Evolutionary conservation across 1,139 yeast genomes (phyloP).

Genomic region (Hansenula sp.): DNA sequence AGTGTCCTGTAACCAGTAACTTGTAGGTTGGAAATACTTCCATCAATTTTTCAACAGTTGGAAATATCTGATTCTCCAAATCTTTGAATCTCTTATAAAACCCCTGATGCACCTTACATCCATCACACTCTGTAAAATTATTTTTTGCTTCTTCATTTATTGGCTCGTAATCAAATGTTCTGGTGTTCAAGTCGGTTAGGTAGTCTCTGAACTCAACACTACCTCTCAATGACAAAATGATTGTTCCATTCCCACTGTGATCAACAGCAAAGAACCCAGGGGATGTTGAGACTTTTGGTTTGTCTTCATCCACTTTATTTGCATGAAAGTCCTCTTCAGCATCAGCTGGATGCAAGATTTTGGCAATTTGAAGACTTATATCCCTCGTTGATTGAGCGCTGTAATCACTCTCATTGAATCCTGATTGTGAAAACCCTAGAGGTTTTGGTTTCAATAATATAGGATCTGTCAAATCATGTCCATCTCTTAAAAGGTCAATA

Average conservation of each 20-base stretch:
- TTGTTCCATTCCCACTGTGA: slow-evolving; percentile 27
- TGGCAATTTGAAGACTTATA: slow-evolving; percentile 13
- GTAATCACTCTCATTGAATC: slow-evolving; percentile 7
- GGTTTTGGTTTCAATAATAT: slow-evolving; percentile 13
- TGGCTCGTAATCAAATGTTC: slow-evolving; percentile 16
- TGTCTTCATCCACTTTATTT: neutral
- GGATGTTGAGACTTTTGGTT: slow-evolving; percentile 1
- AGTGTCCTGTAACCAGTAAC: slow-evolving; percentile 60
- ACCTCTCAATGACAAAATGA: slow-evolving; percentile 51
- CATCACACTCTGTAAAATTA: slow-evolving; percentile 29
- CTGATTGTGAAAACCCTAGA: slow-evolving; percentile 11
- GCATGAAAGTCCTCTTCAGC: neutral
- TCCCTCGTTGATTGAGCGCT: slow-evolving; percentile 1
- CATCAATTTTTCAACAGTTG: slow-evolving; percentile 16
- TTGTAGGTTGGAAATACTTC: slow-evolving; percentile 33
- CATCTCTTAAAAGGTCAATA: slow-evolving; percentile 10
- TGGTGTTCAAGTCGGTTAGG: slow-evolving; percentile 41
- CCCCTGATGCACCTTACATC: slow-evolving; percentile 59
- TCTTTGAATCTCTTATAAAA: slow-evolving; percentile 38
- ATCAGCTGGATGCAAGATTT: slow-evolving; percentile 3
- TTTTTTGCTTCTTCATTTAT: slow-evolving; percentile 14
- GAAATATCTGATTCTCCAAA: slow-evolving; percentile 32
- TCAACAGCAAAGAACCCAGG: slow-evolving; percentile 44
- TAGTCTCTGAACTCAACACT: slow-evolving; percentile 53
- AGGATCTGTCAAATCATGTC: slow-evolving; percentile 10